Conservation (phyloP, 2,329 filamentous ascomycete species). For the Ophiosphaerella herpotricha region DNA sequence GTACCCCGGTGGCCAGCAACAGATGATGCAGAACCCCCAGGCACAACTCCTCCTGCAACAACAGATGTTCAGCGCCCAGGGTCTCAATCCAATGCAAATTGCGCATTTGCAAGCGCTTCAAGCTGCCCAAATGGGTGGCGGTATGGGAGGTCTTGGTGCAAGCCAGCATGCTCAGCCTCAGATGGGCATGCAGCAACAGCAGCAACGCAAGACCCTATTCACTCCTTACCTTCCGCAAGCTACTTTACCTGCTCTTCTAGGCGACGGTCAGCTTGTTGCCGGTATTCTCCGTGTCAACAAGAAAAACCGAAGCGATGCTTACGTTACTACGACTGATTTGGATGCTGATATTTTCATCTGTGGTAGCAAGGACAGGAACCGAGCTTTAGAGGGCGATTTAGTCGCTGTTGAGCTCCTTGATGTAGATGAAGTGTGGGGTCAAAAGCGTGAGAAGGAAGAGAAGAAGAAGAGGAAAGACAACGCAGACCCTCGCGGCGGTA, state of each 20-base stretch:
- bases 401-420: slow-evolving; percentile 96
- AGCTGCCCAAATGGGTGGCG: slow-evolving; percentile 81
- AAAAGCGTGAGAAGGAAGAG: slow-evolving; percentile 99
- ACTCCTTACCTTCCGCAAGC: slow-evolving; percentile 97
- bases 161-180: slow-evolving; percentile 74
- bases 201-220: slow-evolving; percentile 97
- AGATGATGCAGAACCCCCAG: slow-evolving; percentile 81
- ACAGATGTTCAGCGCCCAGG: slow-evolving; percentile 79
- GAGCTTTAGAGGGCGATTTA: slow-evolving; percentile 92
- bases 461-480: slow-evolving; percentile 99
- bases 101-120: slow-evolving; percentile 91
- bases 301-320: slow-evolving; percentile 98
- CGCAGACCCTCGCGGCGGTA: slow-evolving; percentile 83
- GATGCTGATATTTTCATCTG: slow-evolving; percentile 99
- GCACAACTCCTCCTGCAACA: slow-evolving; percentile 84
- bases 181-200: slow-evolving; percentile 74
- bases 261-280: slow-evolving; percentile 91
- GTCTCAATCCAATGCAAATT: slow-evolving; percentile 84
- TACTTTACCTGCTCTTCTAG: slow-evolving; percentile 85
- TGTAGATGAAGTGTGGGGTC: slow-evolving; percentile 96
- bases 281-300: slow-evolving; percentile 98
- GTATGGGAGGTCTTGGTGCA: slow-evolving; percentile 64
- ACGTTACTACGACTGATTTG: slow-evolving; percentile 91
- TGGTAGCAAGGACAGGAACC: slow-evolving; percentile 97
- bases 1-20: slow-evolving; percentile 77